phyloP scores from a whole-genome alignment of 768 basidiomycete genomes.

The Macrolepiota fuliginosa region DNA sequence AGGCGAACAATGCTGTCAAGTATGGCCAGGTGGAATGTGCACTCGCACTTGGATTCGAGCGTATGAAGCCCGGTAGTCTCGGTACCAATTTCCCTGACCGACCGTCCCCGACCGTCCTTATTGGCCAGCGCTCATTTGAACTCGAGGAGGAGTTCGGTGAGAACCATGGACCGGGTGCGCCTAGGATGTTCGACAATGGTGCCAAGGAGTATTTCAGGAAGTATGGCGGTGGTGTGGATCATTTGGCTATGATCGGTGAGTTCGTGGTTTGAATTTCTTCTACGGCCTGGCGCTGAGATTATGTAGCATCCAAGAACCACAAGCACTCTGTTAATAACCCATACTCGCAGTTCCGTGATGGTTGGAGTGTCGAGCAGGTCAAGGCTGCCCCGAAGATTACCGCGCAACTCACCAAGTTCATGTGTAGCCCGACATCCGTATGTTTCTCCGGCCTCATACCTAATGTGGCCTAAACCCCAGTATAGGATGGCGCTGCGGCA shows the following conservation, averaged over 20 bases:
- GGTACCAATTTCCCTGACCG: constrained; percentile 63
- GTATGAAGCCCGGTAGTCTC: constrained; percentile 75
- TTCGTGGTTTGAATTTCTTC: not conserved
- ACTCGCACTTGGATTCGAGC: constrained; percentile 84
- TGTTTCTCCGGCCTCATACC: constrained; percentile 15
- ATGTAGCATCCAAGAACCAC: constrained; percentile 77
- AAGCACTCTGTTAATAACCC: constrained; percentile 80
- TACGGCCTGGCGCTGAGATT: not conserved
- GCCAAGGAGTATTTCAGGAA: constrained; percentile 76
- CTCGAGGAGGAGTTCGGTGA: constrained; percentile 52
- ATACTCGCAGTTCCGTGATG: constrained; percentile 81
- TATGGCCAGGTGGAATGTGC: constrained; percentile 70
- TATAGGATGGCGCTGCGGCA: constrained; percentile 71
- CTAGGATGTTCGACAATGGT: constrained; percentile 74
- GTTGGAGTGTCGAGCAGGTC: constrained; percentile 73
- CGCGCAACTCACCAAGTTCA: constrained; percentile 74
- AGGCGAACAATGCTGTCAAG: constrained; percentile 70
- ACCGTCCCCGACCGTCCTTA: constrained; percentile 43
- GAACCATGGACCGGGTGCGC: constrained; percentile 69
- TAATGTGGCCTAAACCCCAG: not conserved
- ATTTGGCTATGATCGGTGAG: constrained; percentile 77
- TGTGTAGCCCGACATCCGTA: constrained; percentile 86
- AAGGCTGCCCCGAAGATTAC: constrained; percentile 65
- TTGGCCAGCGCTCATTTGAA: constrained; percentile 41
- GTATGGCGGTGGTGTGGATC: constrained; percentile 63